These are phyloP conservation scores for Notholithocarpus densiflorus DNA, from an alignment of 306 rosid species.

Conservation along the genomic window DNA sequence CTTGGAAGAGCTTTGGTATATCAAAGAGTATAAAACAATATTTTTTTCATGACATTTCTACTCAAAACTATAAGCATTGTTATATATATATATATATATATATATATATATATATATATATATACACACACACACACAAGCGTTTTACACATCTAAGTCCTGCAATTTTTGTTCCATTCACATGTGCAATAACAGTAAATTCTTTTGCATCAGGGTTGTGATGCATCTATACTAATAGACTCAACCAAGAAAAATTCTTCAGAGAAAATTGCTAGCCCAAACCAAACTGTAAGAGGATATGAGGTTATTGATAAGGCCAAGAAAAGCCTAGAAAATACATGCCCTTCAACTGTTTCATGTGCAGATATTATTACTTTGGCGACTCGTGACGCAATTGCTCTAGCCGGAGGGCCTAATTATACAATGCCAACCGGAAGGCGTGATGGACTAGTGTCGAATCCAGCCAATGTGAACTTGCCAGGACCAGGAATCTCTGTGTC, in stretches of 20 bases:
- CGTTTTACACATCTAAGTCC: too few species aligned
- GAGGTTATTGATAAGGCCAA: constrained; percentile 50
- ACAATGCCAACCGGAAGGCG: constrained; percentile 42
- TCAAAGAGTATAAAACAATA: too few species aligned
- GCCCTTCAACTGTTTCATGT: constrained; percentile 51
- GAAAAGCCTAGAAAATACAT: constrained; percentile 30
- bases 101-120: too few species aligned
- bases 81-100: too few species aligned
- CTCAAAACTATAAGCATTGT: too few species aligned
- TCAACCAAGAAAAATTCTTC: constrained; percentile 15
- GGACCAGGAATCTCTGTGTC: constrained; percentile 22
- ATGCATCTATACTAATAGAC: constrained; percentile 54
- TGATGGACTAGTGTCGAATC: constrained; percentile 32
- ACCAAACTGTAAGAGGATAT: constrained; percentile 30
- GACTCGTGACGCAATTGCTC: constrained; percentile 40
- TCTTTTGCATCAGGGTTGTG: constrained; percentile 42
- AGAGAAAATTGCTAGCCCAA: constrained; percentile 29
- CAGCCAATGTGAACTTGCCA: constrained; percentile 18
- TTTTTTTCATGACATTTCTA: too few species aligned
- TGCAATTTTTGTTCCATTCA: not conserved
- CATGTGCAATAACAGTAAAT: not conserved
- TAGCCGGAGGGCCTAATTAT: constrained; percentile 49
- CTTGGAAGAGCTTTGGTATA: too few species aligned
- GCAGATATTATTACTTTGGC: constrained; percentile 57
- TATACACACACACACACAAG: too few species aligned